These are phyloP conservation scores for Hyaloscypha hepaticicola DNA, from an alignment of 495 filamentous ascomycete species.

Conservation along the genomic window DNA sequence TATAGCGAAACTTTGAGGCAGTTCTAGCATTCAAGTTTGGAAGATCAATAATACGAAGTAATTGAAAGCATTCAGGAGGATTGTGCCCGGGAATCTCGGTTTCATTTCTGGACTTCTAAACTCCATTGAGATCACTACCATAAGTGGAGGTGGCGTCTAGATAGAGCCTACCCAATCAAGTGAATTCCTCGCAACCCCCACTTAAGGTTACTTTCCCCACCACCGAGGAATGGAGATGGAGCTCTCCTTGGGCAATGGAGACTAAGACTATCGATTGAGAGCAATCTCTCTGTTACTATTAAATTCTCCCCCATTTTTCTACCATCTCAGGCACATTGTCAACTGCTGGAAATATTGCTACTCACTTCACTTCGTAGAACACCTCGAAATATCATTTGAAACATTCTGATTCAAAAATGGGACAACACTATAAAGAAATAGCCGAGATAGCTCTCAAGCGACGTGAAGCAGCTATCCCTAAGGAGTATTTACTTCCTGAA, in stretches of 20 bases:
- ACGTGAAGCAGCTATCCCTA: slow-evolving; percentile 30
- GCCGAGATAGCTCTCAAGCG: slow-evolving; percentile 29
- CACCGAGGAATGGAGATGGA: neutral
- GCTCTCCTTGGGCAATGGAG: neutral
- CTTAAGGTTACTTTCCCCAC: neutral
- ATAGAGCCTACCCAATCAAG: neutral
- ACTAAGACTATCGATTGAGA: neutral
- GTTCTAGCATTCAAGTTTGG: neutral
- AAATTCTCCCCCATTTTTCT: neutral
- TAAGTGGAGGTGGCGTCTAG: neutral
- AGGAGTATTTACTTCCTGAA: slow-evolving; percentile 29
- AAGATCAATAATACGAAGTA: neutral
- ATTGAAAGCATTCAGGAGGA: neutral
- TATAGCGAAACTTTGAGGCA: neutral
- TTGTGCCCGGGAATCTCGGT: neutral
- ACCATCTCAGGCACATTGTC: neutral
- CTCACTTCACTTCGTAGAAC: neutral
- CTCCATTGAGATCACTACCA: neutral
- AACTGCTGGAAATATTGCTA: neutral
- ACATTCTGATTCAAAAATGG: slow-evolving; percentile 13
- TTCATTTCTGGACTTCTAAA: neutral
- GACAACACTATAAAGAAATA: slow-evolving; percentile 32
- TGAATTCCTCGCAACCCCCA: neutral
- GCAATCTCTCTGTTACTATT: neutral
- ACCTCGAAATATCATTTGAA: neutral